These are phyloP conservation scores for Lumnitzera littorea DNA, from an alignment of 345 rosid genomes.

Conservation along the genomic window DNA sequence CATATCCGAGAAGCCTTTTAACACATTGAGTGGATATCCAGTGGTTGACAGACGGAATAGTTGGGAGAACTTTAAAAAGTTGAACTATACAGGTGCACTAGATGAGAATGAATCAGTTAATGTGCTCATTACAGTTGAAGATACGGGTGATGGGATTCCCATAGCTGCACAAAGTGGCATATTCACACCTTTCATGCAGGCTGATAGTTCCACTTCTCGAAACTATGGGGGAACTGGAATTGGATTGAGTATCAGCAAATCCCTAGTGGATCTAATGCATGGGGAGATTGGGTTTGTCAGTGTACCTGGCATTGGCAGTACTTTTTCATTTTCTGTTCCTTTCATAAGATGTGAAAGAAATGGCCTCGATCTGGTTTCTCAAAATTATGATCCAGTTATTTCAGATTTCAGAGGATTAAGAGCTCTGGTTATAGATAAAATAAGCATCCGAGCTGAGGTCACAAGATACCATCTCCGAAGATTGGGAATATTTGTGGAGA, in stretches of 20 bases:
- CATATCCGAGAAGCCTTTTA: conserved; percentile 16
- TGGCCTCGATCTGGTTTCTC: conserved; percentile 34
- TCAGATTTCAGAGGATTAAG: conserved; percentile 50
- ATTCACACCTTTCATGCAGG: conserved; percentile 97
- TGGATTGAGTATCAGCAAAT: conserved; percentile 88
- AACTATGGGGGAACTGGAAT: conserved; percentile 96
- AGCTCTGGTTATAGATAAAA: conserved; percentile 72
- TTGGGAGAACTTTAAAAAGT: conserved; percentile 59
- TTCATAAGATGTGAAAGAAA: conserved; percentile 43
- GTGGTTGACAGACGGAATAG: conserved; percentile 76
- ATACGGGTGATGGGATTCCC: conserved; percentile 91
- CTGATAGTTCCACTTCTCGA: conserved; percentile 95
- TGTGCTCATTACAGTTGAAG: conserved; percentile 81
- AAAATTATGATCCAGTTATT: conserved; percentile 33
- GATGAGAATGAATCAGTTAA: conserved; percentile 33
- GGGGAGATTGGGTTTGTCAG: conserved; percentile 94
- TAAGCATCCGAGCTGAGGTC: conserved; percentile 71
- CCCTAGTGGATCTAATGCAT: conserved; percentile 84
- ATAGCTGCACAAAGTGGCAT: conserved; percentile 64
- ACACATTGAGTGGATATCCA: conserved; percentile 70
- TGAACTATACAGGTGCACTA: conserved; percentile 14
- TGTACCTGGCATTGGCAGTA: conserved; percentile 62
- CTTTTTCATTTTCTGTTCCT: conserved; percentile 75
- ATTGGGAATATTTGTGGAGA: conserved; percentile 49
- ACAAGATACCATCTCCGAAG: conserved; percentile 67